Evolutionary conservation across 371 early-diverging fungal genomes (phyloP).

Genomic region (Mucor indicus): DNA sequence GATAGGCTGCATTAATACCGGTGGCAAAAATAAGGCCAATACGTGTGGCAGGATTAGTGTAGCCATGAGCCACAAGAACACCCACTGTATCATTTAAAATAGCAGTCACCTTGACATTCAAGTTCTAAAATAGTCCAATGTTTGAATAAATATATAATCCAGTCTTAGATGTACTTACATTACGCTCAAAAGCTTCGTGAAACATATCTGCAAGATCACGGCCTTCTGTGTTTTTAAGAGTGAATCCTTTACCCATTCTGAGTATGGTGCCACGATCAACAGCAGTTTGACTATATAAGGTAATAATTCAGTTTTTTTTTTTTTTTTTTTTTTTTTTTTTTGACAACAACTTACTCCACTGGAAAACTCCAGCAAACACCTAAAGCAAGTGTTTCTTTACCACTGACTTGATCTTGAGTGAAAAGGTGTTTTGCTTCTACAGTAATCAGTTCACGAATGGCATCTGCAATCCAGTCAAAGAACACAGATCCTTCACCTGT

Average conservation of each 20-base stretch:
- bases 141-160: too few species aligned
- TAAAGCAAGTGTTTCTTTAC: conserved; percentile 40
- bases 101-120: conserved; percentile 76
- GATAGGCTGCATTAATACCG: conserved; percentile 81
- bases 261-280: conserved; percentile 72
- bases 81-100: conserved; percentile 94
- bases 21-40: conserved; percentile 90
- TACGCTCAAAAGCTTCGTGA: conserved; percentile 75
- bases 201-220: conserved; percentile 81
- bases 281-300: conserved; percentile 73
- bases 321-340: too few species aligned
- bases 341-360: conserved; percentile 35
- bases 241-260: conserved; percentile 93
- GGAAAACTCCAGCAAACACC: conserved; percentile 54
- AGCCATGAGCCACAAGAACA: conserved; percentile 82
- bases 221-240: conserved; percentile 70
- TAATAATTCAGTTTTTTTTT: too few species aligned
- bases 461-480: conserved; percentile 90
- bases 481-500: conserved; percentile 63
- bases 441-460: conserved; percentile 33
- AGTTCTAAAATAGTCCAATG: conserved; percentile 26
- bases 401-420: conserved; percentile 19
- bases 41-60: conserved; percentile 72
- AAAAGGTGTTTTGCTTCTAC: conserved; percentile 29
- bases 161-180: conserved; percentile 30